phyloP scores from a whole-genome alignment of 2,329 filamentous ascomycete genomes.

The Lasiodiplodia citricola region DNA sequence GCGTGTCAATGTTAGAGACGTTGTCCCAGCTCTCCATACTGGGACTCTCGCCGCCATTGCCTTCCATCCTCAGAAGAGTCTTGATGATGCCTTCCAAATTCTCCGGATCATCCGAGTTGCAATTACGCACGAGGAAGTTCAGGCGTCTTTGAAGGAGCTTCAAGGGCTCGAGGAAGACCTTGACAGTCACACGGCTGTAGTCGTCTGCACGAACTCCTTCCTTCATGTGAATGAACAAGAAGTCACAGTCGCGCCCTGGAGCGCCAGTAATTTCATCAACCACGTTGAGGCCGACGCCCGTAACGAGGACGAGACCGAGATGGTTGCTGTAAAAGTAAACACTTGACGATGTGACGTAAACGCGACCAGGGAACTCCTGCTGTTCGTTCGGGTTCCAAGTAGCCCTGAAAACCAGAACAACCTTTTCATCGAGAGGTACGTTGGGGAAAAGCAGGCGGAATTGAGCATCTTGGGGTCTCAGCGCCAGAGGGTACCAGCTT shows the following conservation, averaged over 20 bases:
- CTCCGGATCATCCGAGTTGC: slow-evolving; percentile 72
- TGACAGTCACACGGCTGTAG: slow-evolving; percentile 80
- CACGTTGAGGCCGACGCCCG: slow-evolving; percentile 73
- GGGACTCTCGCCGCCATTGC: slow-evolving; percentile 65
- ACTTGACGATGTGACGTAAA: slow-evolving; percentile 85
- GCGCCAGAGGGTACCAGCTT: slow-evolving; percentile 76
- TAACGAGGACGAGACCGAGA: slow-evolving; percentile 86
- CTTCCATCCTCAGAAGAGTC: slow-evolving; percentile 76
- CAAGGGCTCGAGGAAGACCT: slow-evolving; percentile 89
- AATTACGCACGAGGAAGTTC: slow-evolving; percentile 83
- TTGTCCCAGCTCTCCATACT: slow-evolving; percentile 94
- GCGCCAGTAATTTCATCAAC: slow-evolving; percentile 90
- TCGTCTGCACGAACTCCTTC: slow-evolving; percentile 63
- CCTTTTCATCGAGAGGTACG: slow-evolving; percentile 75
- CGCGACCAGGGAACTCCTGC: slow-evolving; percentile 79
- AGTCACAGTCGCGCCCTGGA: slow-evolving; percentile 89
- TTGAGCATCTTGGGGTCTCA: slow-evolving; percentile 87
- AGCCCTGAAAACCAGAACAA: slow-evolving; percentile 90
- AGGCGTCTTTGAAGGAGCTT: slow-evolving; percentile 80
- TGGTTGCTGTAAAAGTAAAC: slow-evolving; percentile 98
- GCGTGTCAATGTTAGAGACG: slow-evolving; percentile 61
- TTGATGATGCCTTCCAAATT: slow-evolving; percentile 72
- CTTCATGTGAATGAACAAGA: slow-evolving; percentile 82
- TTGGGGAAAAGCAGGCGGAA: slow-evolving; percentile 90
- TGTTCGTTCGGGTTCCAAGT: slow-evolving; percentile 82